phyloP scores from a whole-genome alignment of 2,329 filamentous ascomycete genomes.

The Botrytis sinoallii region DNA sequence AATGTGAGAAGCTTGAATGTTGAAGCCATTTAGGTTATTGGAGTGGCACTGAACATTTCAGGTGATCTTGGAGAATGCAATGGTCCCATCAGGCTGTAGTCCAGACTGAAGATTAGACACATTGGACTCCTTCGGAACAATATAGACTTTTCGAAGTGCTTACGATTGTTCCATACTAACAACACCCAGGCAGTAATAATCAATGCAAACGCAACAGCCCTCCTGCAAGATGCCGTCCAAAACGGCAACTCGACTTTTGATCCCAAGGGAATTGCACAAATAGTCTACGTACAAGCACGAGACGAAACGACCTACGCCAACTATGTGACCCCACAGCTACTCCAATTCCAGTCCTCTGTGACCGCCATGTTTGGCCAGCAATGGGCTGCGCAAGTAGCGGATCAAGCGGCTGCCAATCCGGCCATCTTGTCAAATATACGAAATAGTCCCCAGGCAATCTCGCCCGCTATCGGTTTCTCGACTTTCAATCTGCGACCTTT shows the following conservation, averaged over 20 bases:
- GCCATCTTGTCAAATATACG: slow-evolving; percentile 44
- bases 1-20: too few relatives aligned
- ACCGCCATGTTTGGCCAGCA: slow-evolving; percentile 4
- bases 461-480: slow-evolving; percentile 54
- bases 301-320: slow-evolving; percentile 53
- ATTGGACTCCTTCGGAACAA: not conserved
- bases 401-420: slow-evolving; percentile 30
- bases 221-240: slow-evolving; percentile 53
- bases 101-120: not conserved
- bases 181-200: slow-evolving; percentile 53
- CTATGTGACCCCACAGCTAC: slow-evolving; percentile 49
- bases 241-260: slow-evolving; percentile 58
- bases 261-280: slow-evolving; percentile 55
- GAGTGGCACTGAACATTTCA: not conserved
- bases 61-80: too few relatives aligned
- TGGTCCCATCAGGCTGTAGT: too few relatives aligned
- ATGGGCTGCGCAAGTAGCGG: slow-evolving; percentile 29
- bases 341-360: slow-evolving; percentile 1
- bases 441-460: slow-evolving; percentile 50
- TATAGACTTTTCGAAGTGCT: not conserved
- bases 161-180: not conserved
- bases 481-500: slow-evolving; percentile 59
- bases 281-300: slow-evolving; percentile 52
- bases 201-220: slow-evolving; percentile 58
- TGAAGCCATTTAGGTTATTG: not conserved